Evolutionary conservation across 2,329 filamentous ascomycete species (phyloP), one percentile per base, ranked within the genome.

Genomic region (Parastagonospora nodorum): DNA sequence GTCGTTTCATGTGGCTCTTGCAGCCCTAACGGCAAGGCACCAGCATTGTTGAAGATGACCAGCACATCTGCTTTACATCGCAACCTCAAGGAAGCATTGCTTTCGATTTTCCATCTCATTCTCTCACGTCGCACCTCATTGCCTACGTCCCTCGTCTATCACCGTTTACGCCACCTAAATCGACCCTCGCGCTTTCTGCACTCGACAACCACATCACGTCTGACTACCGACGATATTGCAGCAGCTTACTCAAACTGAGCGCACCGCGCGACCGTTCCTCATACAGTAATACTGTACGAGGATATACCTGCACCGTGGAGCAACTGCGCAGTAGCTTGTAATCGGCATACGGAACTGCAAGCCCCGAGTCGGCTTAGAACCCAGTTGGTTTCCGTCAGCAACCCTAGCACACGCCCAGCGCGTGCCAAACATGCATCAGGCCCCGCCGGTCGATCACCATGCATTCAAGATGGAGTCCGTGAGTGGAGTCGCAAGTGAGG

Each of bases 1-100:
- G 16, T 42, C 39, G 51, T 55, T 58, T 52, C 51, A 55, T 45
- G 27, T 47, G 51, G 45, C 48, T 49, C 48, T 31, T 40, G 50
- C 31, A 36, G 42, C 42, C 37, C 45, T 35, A 28, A 39, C 32
- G 39, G 42, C 35, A 45, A 58, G 55, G 55, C 55, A 51, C 48
- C 55, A 55, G 42, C 39, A 46, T 50, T 58, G 45, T 45, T 50
- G 43, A 49, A 35, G 12, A 38, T 38, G 36, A 14, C 10, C 40
- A 31, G 40, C 43, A 10, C 42, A 32, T 40, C 32, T 45, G 40
- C 40, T 11, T 31, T 32, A n/a, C 38, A 11, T 36, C 36, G 19
- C 16, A 29, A 8, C 33, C 35, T 38, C n/a, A 19, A 24, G 15
- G 24, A 38, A 33, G 8, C 24, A 12, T 11, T 47, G 45, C 42